Evolutionary conservation across 2,329 filamentous ascomycete species (phyloP).

Genomic region (Colletotrichum magnum): DNA sequence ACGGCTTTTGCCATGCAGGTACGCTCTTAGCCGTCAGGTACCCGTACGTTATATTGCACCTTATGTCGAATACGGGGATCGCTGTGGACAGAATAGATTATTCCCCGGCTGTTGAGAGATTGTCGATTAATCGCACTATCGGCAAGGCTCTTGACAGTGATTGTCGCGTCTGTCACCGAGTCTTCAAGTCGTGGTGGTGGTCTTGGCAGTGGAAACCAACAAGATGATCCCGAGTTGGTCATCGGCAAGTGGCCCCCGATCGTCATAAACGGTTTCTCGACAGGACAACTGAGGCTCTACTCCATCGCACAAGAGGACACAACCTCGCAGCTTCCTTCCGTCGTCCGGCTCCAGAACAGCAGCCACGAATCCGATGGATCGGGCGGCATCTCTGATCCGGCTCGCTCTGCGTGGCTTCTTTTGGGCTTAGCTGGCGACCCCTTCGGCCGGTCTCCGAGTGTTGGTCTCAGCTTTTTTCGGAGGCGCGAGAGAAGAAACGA

Average conservation of each 20-base stretch:
- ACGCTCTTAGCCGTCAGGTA: conserved; percentile 26
- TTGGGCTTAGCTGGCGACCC: conserved; percentile 16
- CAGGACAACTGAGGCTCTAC: conserved; percentile 7
- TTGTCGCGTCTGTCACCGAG: too few species aligned
- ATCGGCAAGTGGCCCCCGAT: conserved; percentile 21
- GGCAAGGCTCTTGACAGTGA: conserved; percentile 17
- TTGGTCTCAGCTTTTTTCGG: conserved; percentile 9
- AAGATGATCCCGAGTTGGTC: conserved; percentile 2
- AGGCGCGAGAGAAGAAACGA: neutral
- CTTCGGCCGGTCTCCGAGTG: conserved; percentile 30
- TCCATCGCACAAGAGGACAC: too few species aligned
- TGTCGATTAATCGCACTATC: conserved; percentile 14
- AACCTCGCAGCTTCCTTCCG: too few species aligned
- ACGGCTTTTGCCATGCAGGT: conserved; percentile 3
- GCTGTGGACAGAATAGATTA: conserved; percentile 22
- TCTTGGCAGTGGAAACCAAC: conserved; percentile 19
- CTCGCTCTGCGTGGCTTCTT: conserved; percentile 14
- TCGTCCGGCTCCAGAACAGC: neutral
- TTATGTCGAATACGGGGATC: conserved; percentile 26
- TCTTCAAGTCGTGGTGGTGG: neutral
- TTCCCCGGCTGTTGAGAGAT: conserved; percentile 14
- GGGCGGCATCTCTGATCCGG: neutral
- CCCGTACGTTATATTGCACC: conserved; percentile 9
- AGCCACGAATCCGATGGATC: neutral
- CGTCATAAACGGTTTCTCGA: neutral